Evolutionary conservation across 768 basidiomycete species (phyloP).

Genomic region (Suillus decipiens): DNA sequence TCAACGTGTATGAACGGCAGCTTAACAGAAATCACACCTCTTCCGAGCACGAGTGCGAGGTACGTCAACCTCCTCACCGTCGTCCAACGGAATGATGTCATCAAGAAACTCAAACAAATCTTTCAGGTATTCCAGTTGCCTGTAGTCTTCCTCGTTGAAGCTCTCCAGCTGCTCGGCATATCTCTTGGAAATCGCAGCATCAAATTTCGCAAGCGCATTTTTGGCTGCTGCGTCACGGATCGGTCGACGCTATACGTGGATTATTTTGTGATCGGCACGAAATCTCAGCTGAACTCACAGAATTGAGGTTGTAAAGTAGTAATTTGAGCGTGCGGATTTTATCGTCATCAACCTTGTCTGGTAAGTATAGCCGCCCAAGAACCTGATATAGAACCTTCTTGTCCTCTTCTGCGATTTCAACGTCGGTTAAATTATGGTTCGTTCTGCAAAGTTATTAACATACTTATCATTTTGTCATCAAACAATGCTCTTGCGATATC

Average conservation of each 20-base stretch:
- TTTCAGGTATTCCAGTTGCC: conserved; percentile 61
- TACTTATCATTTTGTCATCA: conserved; percentile 53
- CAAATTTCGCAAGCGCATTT: conserved; percentile 75
- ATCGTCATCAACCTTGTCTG: conserved; percentile 69
- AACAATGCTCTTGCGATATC: conserved; percentile 53
- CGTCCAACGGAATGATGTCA: conserved; percentile 68
- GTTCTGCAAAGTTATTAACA: conserved; percentile 25
- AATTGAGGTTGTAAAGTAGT: conserved; percentile 57
- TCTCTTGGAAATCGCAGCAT: conserved; percentile 63
- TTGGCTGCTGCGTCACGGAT: conserved; percentile 57
- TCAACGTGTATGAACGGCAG: neutral
- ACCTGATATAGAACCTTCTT: conserved; percentile 66
- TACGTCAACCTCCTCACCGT: conserved; percentile 48
- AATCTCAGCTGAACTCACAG: conserved; percentile 39
- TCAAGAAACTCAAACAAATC: conserved; percentile 73
- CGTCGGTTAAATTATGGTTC: neutral
- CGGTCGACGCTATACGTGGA: conserved; percentile 51
- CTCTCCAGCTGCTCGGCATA: conserved; percentile 70
- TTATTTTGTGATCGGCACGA: neutral
- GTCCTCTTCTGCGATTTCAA: conserved; percentile 48
- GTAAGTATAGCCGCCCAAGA: conserved; percentile 63
- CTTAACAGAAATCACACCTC: conserved; percentile 40
- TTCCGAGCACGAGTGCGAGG: conserved; percentile 46
- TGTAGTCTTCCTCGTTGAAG: conserved; percentile 72
- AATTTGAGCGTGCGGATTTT: conserved; percentile 64